These are phyloP conservation scores for Xylaria curta DNA, from an alignment of 495 filamentous ascomycete genomes.

Conservation along the genomic window DNA sequence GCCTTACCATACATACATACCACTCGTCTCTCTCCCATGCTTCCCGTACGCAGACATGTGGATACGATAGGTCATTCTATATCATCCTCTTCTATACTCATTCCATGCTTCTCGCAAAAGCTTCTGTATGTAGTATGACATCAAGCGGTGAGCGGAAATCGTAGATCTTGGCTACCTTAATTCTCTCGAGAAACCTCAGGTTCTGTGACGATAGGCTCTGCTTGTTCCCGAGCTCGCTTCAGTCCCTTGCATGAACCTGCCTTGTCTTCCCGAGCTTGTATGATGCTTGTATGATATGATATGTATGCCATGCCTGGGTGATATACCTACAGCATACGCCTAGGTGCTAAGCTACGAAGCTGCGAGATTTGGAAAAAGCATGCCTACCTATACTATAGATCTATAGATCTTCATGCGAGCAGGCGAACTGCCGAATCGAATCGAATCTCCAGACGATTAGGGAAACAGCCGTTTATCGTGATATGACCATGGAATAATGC, in stretches of 20 bases:
- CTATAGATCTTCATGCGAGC: neutral
- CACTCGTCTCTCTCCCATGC: neutral
- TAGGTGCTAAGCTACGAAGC: too few relatives aligned
- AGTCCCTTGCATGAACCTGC: slow-evolving; percentile 6
- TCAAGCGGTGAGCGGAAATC: neutral
- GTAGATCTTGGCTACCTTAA: slow-evolving; percentile 1
- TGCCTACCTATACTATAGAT: slow-evolving; percentile 6
- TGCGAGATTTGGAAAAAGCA: slow-evolving; percentile 4
- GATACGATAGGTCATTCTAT: neutral
- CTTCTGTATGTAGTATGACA: neutral
- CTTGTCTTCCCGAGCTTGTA: neutral
- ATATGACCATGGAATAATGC: slow-evolving; percentile 6
- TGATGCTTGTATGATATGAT: too few relatives aligned
- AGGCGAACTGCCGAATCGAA: neutral
- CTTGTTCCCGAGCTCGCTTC: neutral
- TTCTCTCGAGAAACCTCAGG: neutral
- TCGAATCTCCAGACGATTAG: neutral
- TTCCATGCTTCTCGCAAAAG: neutral
- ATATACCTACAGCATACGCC: too few relatives aligned
- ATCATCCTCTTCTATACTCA: neutral
- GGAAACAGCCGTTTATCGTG: neutral
- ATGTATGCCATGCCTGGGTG: too few relatives aligned
- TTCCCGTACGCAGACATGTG: neutral
- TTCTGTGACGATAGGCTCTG: slow-evolving; percentile 5
- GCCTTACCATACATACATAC: neutral